Evolutionary conservation across 768 basidiomycete genomes (phyloP).

Genomic region (Mycena venus): DNA sequence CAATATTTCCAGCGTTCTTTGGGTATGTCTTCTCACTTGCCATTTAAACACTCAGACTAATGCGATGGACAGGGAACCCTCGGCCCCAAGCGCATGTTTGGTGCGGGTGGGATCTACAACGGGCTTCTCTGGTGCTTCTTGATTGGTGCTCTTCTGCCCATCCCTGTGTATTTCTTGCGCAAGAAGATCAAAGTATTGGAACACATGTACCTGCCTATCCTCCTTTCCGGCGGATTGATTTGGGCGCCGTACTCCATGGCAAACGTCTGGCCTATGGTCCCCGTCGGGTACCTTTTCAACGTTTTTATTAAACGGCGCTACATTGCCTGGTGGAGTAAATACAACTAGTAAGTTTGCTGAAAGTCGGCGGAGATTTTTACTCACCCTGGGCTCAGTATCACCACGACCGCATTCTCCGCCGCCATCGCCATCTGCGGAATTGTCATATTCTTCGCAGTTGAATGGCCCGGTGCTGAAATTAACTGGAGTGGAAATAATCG

Average conservation of each 20-base stretch:
- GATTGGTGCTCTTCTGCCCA: slow-evolving; percentile 50
- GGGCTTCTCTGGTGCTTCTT: slow-evolving; percentile 42
- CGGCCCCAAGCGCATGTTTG: slow-evolving; percentile 53
- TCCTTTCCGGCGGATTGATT: slow-evolving; percentile 41
- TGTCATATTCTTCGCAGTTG: slow-evolving; percentile 51
- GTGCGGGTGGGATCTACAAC: slow-evolving; percentile 45
- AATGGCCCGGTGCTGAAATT: slow-evolving; percentile 39
- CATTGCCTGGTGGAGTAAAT: slow-evolving; percentile 44
- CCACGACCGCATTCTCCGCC: slow-evolving; percentile 46
- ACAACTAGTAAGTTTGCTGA: slow-evolving; percentile 40
- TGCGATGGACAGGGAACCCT: slow-evolving; percentile 30
- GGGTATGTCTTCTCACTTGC: not conserved
- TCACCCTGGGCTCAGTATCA: slow-evolving; percentile 31
- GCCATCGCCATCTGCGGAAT: slow-evolving; percentile 51
- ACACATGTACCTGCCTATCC: slow-evolving; percentile 49
- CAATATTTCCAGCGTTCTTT: slow-evolving; percentile 15
- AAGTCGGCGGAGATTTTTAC: not conserved
- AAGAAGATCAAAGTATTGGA: slow-evolving; percentile 39
- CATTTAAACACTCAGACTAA: slow-evolving; percentile 17
- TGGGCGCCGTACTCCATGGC: slow-evolving; percentile 39
- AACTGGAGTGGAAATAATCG: slow-evolving; percentile 47
- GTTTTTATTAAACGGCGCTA: slow-evolving; percentile 37
- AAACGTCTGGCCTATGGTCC: slow-evolving; percentile 38
- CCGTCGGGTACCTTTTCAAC: slow-evolving; percentile 20
- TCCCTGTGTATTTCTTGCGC: slow-evolving; percentile 47